Base-by-base conservation (phyloP, 139 green algal genomes). In the Closterium sp. region DNA sequence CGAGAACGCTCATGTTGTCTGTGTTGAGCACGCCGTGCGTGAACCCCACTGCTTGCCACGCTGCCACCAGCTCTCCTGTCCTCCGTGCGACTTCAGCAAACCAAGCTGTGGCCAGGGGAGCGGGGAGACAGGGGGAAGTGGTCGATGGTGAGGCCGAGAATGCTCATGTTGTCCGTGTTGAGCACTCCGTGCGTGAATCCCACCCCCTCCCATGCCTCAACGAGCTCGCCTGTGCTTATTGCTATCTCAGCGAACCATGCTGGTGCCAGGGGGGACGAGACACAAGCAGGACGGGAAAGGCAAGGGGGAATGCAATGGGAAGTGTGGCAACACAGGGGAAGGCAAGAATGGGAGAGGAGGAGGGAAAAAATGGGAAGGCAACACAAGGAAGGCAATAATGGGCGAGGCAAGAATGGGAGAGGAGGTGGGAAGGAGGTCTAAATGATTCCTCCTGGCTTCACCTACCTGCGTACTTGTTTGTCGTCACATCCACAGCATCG, bases 101-200 rank as follows among this genome's bases (percentile, higher is more conserved):
- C 28, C 97, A 93, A 0, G 87, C 89, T 31, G 86, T n/a, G n/a
- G n/a, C 91, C 4, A 97, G 97, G 94, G 99, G 96, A 91, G 98
- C 99, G 0, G 94, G 92, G 94, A 99, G 97, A 98, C 0, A 97
- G 96, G 5, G 96, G 96, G n/a, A n/a, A n/a, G n/a, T n/a, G n/a
- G n/a, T n/a, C n/a, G n/a, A n/a, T n/a, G n/a, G n/a, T n/a, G 9
- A 97, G 94, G 1, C 97, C 96, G 70, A 94, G 88, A 4, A 98
- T 96, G 95, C 92, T 96, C 97, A 98, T 98, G 97, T 99, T 99
- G 96, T 99, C 98, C 0, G 98, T 99, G 95, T 99, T 99, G 86
- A 99, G 96, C 92, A 99, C 98, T 21, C 97, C 96, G 87, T 95
- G 92, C 21, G 89, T 70, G 84, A 95, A 94, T 17, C 92, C 95